These are phyloP conservation scores for Torulaspora indica DNA, from an alignment of 805 yeast genomes.

Conservation along the genomic window DNA sequence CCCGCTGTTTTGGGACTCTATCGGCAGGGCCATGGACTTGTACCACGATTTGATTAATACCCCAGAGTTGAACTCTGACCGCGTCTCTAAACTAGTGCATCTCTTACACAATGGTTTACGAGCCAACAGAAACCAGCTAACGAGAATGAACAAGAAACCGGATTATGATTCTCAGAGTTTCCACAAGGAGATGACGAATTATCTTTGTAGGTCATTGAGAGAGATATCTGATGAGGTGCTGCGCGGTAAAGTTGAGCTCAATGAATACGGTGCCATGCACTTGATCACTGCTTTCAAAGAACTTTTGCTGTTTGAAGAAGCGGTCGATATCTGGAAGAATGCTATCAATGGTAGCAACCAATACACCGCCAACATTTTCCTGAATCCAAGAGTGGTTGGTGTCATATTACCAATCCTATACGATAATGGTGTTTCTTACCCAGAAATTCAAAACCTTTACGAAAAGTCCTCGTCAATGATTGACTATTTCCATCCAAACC, in stretches of 20 bases:
- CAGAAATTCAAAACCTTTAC: slow-evolving; percentile 55
- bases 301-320: slow-evolving; percentile 55
- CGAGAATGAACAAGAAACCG: slow-evolving; percentile 53
- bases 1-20: slow-evolving; percentile 49
- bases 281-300: slow-evolving; percentile 57
- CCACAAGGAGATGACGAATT: slow-evolving; percentile 48
- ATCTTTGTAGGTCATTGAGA: slow-evolving; percentile 47
- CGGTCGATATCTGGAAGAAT: slow-evolving; percentile 64
- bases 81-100: slow-evolving; percentile 48
- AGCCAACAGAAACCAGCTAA: slow-evolving; percentile 50
- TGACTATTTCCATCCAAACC: slow-evolving; percentile 40
- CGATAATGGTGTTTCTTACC: slow-evolving; percentile 56
- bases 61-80: slow-evolving; percentile 44
- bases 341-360: slow-evolving; percentile 30
- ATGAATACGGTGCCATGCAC: slow-evolving; percentile 54
- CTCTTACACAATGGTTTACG: slow-evolving; percentile 52
- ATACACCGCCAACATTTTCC: slow-evolving; percentile 40
- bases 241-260: slow-evolving; percentile 41
- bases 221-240: slow-evolving; percentile 49
- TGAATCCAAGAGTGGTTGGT: slow-evolving; percentile 63
- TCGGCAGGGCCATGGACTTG: slow-evolving; percentile 47
- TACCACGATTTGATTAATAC: slow-evolving; percentile 45
- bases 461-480: slow-evolving; percentile 40
- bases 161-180: slow-evolving; percentile 58
- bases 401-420: slow-evolving; percentile 62